Conservation (phyloP, 2,329 filamentous ascomycete species). For the Hyphodiscus sp. region DNA sequence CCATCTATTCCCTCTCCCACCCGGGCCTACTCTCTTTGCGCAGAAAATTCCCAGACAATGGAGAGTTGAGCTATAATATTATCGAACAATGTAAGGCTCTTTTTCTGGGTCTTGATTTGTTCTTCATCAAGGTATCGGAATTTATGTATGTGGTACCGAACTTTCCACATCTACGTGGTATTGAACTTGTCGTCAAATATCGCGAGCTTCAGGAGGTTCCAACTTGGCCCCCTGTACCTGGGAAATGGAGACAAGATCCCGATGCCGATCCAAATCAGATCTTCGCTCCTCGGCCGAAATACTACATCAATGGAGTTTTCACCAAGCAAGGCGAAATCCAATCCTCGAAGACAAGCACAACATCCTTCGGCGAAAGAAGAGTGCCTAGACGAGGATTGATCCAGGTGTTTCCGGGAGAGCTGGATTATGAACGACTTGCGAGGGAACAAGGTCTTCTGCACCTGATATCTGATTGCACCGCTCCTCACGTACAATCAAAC, state of each 20-base stretch:
- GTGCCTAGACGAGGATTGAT: slow-evolving; percentile 47
- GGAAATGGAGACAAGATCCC: slow-evolving; percentile 55
- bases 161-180: slow-evolving; percentile 49
- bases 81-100: slow-evolving; percentile 20
- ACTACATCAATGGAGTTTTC: slow-evolving; percentile 50
- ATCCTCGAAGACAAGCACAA: slow-evolving; percentile 31
- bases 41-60: slow-evolving; percentile 26
- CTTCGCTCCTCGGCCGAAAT: slow-evolving; percentile 51
- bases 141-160: slow-evolving; percentile 52
- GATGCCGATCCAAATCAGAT: slow-evolving; percentile 43
- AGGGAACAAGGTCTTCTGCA: slow-evolving; percentile 51
- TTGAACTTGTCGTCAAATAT: slow-evolving; percentile 52
- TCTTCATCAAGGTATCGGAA: slow-evolving; percentile 63
- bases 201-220: slow-evolving; percentile 36
- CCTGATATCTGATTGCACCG: slow-evolving; percentile 33
- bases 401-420: slow-evolving; percentile 48
- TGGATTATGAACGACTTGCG: slow-evolving; percentile 50
- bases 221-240: slow-evolving; percentile 8
- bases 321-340: slow-evolving; percentile 45
- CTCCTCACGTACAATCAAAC: neutral
- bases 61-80: slow-evolving; percentile 11
- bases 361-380: slow-evolving; percentile 48
- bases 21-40: slow-evolving; percentile 47
- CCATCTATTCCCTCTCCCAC: slow-evolving; percentile 48
- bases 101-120: slow-evolving; percentile 52